Conservation (phyloP, 257 asterid genomes). For the Orobanche coerulescens region DNA sequence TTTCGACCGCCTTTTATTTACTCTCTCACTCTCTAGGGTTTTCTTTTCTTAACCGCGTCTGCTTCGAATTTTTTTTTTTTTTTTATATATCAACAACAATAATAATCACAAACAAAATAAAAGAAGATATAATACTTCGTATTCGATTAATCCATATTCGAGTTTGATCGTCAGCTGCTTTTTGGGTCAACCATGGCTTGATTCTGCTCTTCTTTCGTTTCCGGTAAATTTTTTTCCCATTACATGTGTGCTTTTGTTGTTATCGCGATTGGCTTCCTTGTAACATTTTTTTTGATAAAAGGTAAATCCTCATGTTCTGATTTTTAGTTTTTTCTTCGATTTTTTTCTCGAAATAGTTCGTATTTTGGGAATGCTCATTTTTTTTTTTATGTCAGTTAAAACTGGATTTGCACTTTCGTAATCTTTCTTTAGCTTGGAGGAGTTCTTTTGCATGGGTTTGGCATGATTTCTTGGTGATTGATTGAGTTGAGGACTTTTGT, state of each 20-base stretch:
- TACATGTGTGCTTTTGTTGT: neutral
- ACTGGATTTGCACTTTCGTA: neutral
- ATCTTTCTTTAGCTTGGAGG: neutral
- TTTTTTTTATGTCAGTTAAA: neutral
- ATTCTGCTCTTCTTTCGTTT: constrained; percentile 16
- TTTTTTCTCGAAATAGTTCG: too few relatives aligned
- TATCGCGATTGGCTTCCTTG: neutral
- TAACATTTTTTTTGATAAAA: neutral
- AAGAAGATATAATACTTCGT: too few relatives aligned
- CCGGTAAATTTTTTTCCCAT: constrained; percentile 15
- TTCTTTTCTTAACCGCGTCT: constrained; percentile 38
- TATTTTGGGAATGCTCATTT: neutral
- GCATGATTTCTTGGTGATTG: constrained; percentile 1
- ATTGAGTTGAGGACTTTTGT: constrained; percentile 1
- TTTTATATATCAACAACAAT: neutral
- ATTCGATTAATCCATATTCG: constrained; percentile 15
- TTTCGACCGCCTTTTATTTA: constrained; percentile 31
- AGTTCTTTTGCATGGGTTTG: constrained; percentile 16
- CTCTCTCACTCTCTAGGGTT: constrained; percentile 37
- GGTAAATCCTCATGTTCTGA: neutral
- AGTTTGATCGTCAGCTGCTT: constrained; percentile 23
- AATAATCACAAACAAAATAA: neutral
- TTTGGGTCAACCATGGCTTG: constrained; percentile 33
- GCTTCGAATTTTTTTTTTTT: too few relatives aligned
- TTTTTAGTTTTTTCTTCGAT: neutral